phyloP scores from a whole-genome alignment of 225 moss, liverwort and hornwort species.

The Straminergon stramineum region DNA sequence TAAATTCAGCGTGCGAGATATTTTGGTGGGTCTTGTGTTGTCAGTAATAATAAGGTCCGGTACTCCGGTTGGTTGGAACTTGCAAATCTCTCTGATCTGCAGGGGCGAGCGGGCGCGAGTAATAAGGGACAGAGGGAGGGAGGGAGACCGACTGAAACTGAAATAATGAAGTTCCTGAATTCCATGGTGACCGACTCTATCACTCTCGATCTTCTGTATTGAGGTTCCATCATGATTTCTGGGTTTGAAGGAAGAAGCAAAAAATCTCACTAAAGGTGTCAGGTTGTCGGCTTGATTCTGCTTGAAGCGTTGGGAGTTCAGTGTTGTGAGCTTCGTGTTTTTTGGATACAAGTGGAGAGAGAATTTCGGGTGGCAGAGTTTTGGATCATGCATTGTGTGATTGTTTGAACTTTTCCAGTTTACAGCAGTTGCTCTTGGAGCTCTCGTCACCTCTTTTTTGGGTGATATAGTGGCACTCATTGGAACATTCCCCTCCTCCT shows the following conservation, averaged over 20 bases:
- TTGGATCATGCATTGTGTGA: background rate
- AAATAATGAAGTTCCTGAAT: background rate
- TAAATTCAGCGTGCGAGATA: background rate
- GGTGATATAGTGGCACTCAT: background rate
- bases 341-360: background rate
- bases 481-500: background rate
- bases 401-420: background rate
- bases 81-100: background rate
- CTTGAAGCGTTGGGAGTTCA: background rate
- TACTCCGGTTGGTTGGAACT: background rate
- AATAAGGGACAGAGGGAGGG: background rate
- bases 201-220: background rate
- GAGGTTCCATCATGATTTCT: background rate
- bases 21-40: background rate
- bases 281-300: background rate
- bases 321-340: background rate
- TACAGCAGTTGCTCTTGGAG: too few relatives aligned
- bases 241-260: background rate
- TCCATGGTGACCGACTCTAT: background rate
- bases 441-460: background rate
- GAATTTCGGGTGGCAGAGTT: background rate
- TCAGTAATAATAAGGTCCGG: background rate
- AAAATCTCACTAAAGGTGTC: background rate
- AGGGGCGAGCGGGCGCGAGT: background rate
- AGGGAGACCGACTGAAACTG: background rate